Percentiles rank a stretch among this genome's conserved stretches.
These are phyloP conservation scores for Sclerotinia trifoliorum DNA, from an alignment of 2,329 filamentous ascomycete genomes.

Conservation along the genomic window DNA sequence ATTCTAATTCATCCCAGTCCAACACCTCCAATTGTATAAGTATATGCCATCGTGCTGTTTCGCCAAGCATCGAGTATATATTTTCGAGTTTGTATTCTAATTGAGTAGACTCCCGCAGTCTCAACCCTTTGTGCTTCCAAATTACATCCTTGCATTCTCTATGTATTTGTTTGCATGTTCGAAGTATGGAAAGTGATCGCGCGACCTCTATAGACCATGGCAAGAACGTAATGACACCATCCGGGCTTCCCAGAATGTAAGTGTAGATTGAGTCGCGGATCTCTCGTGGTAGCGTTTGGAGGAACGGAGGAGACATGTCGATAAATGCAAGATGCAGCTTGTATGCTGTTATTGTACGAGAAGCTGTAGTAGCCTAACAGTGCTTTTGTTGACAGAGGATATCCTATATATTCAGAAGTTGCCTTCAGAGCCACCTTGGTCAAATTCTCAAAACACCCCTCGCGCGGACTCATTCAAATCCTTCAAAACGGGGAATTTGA, in stretches of 20 bases:
- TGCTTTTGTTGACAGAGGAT: background rate
- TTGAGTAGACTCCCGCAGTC: conserved; percentile 27
- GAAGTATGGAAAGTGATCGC: conserved; percentile 33
- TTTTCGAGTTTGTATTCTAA: conserved; percentile 29
- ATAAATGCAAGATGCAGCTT: background rate
- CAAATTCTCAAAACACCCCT: background rate
- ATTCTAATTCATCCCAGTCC: conserved; percentile 38
- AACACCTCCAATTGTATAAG: conserved; percentile 35
- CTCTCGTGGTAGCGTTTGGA: conserved; percentile 35
- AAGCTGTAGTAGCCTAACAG: background rate
- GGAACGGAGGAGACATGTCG: conserved; percentile 30
- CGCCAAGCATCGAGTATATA: background rate
- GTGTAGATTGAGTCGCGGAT: conserved; percentile 38
- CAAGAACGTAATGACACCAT: conserved; percentile 31
- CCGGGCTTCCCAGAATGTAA: conserved; percentile 31
- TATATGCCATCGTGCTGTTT: conserved; percentile 25
- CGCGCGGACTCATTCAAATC: background rate
- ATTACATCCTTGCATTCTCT: conserved; percentile 38
- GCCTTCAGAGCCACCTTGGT: background rate
- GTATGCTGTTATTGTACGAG: background rate
- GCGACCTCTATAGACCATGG: conserved; percentile 36
- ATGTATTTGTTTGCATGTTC: conserved; percentile 38
- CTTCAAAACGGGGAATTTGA: background rate
- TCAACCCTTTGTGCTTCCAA: conserved; percentile 34
- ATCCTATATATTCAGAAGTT: background rate